Percentiles rank a stretch among this genome's conserved stretches.
Conservation (phyloP, 441 rosid species). For the Arabidopsis lyrata region DNA sequence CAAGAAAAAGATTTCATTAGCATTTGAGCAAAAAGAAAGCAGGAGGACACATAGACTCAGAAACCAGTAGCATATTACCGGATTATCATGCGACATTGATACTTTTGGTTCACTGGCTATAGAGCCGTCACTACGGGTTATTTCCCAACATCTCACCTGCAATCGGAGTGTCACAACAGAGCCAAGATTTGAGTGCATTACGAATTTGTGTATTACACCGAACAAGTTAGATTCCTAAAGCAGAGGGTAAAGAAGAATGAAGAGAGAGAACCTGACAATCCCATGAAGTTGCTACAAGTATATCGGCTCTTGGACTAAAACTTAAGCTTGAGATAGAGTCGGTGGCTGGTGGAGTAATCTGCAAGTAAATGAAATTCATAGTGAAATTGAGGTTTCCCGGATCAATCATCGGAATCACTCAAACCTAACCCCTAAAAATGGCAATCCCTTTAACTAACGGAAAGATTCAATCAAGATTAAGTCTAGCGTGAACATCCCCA, state of each 20-base stretch:
- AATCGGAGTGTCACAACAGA: not conserved
- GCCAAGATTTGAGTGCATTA: not conserved
- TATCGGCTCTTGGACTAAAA: constrained; percentile 87
- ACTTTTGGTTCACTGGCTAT: constrained; percentile 69
- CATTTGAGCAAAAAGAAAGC: too few relatives aligned
- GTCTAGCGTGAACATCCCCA: too few relatives aligned
- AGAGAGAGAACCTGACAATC: constrained; percentile 76
- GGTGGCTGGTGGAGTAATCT: constrained; percentile 83
- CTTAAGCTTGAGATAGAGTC: constrained; percentile 86
- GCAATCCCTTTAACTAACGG: not conserved
- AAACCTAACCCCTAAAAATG: not conserved
- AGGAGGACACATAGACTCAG: too few relatives aligned
- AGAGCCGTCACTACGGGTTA: constrained; percentile 58
- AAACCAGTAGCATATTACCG: too few relatives aligned
- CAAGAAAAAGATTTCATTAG: not conserved
- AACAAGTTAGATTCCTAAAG: not conserved
- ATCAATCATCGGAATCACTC: not conserved
- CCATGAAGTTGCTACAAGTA: constrained; percentile 91
- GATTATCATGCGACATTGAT: too few relatives aligned
- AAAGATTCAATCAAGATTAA: too few relatives aligned
- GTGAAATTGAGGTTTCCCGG: not conserved
- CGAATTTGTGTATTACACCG: not conserved
- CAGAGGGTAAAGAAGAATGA: not conserved
- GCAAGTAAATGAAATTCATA: constrained; percentile 8
- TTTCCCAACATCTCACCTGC: constrained; percentile 93